These are phyloP conservation scores for Exutisphaerella laricina DNA, from an alignment of 2,329 filamentous ascomycete genomes.

Conservation along the genomic window DNA sequence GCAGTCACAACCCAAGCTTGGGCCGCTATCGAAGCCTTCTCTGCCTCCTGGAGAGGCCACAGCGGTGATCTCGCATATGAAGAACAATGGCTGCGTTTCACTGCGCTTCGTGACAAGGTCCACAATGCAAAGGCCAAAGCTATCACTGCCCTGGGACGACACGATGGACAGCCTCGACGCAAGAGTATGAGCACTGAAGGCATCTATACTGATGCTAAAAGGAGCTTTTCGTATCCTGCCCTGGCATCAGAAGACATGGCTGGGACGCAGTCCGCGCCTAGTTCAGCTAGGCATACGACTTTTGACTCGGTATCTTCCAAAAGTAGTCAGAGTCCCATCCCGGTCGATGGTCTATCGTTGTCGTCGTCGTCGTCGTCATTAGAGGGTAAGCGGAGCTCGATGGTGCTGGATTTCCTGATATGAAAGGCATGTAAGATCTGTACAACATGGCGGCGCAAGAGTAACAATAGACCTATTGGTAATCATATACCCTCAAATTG, in stretches of 20 bases:
- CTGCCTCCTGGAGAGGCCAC: conserved; percentile 13
- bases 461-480: no score
- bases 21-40: conserved; percentile 13
- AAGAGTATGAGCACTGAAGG: neutral
- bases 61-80: neutral
- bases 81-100: neutral
- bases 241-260: neutral
- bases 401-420: neutral
- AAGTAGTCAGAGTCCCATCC: neutral
- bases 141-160: neutral
- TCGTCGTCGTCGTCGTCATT: neutral
- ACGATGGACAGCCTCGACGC: neutral
- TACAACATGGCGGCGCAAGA: no score
- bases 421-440: no score
- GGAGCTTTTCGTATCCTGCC: neutral
- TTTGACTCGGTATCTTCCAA: neutral
- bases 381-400: neutral
- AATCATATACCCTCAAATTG: no score
- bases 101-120: neutral
- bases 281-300: neutral
- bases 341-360: neutral
- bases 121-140: neutral
- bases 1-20: conserved; percentile 11
- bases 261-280: neutral
- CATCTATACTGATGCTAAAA: neutral